These are phyloP conservation scores for Ophiostoma novo-ulmi DNA, from an alignment of 2,329 filamentous ascomycete genomes.

Conservation along the genomic window DNA sequence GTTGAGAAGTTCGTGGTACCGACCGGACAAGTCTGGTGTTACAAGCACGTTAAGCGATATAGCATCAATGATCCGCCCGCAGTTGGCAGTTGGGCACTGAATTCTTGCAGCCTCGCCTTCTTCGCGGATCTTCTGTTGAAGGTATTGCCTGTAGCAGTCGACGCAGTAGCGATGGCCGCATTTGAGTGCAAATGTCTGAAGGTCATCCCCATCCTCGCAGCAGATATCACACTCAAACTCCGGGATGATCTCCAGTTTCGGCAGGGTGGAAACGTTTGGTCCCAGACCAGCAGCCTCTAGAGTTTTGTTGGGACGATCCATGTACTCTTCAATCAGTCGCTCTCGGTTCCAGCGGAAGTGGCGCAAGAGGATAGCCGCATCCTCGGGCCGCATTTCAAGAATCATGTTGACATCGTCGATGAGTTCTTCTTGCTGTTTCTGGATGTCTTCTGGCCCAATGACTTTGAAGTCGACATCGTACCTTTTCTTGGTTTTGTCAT, in stretches of 20 bases:
- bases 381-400: slow-evolving; percentile 80
- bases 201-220: slow-evolving; percentile 74
- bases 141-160: slow-evolving; percentile 85
- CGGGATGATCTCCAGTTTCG: slow-evolving; percentile 63
- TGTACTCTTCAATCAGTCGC: slow-evolving; percentile 87
- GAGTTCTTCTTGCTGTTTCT: slow-evolving; percentile 77
- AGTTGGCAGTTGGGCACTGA: slow-evolving; percentile 83
- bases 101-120: slow-evolving; percentile 95
- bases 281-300: slow-evolving; percentile 80
- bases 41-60: slow-evolving; percentile 77
- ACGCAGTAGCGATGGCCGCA: slow-evolving; percentile 92
- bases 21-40: slow-evolving; percentile 47
- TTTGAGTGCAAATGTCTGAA: slow-evolving; percentile 87
- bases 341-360: slow-evolving; percentile 96
- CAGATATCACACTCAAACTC: slow-evolving; percentile 94
- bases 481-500: slow-evolving; percentile 62
- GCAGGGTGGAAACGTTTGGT: slow-evolving; percentile 54
- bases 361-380: slow-evolving; percentile 82
- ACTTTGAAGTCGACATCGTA: slow-evolving; percentile 86
- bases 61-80: slow-evolving; percentile 85
- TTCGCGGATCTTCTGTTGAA: slow-evolving; percentile 86
- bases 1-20: slow-evolving; percentile 82
- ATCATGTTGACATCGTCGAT: slow-evolving; percentile 89
- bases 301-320: slow-evolving; percentile 77
- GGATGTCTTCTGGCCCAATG: slow-evolving; percentile 72